Percentiles rank a stretch among this genome's conserved stretches.
Evolutionary conservation across 129 eudicot genomes (phyloP).

Genomic region (Ambrosia artemisiifolia): DNA sequence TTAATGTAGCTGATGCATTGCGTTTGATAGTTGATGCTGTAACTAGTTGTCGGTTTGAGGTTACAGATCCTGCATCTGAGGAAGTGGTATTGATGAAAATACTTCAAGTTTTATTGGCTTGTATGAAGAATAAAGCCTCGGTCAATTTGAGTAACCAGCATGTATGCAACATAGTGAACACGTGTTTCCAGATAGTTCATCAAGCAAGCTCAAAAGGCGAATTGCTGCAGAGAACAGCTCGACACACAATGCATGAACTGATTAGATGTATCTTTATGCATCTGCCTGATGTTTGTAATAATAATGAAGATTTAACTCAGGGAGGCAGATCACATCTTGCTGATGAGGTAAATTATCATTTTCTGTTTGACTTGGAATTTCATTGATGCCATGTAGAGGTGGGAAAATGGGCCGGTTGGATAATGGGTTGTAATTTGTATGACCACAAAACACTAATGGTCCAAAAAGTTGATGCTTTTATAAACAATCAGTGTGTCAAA

Average conservation of each 20-base stretch:
- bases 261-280: constrained; percentile 78
- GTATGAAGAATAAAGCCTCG: constrained; percentile 81
- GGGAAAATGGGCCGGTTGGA: neutral
- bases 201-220: constrained; percentile 89
- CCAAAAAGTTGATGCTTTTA: neutral
- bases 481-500: neutral
- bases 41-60: constrained; percentile 92
- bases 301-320: constrained; percentile 36
- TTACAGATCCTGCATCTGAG: constrained; percentile 94
- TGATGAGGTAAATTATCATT: constrained; percentile 29
- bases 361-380: neutral
- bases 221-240: constrained; percentile 79
- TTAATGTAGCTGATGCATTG: constrained; percentile 65
- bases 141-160: constrained; percentile 86
- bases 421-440: no score
- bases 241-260: constrained; percentile 89
- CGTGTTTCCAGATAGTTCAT: constrained; percentile 88
- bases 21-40: constrained; percentile 75
- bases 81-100: constrained; percentile 90
- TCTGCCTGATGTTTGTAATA: constrained; percentile 58
- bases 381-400: constrained; percentile 8
- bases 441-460: neutral
- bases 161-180: constrained; percentile 84
- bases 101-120: constrained; percentile 86
- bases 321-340: constrained; percentile 29